A percentile compares a stretch with the other conserved stretches of the same genome.
phyloP scores from a whole-genome alignment of 108 stramenopile genomes.

The Discostella stelligeroides region DNA sequence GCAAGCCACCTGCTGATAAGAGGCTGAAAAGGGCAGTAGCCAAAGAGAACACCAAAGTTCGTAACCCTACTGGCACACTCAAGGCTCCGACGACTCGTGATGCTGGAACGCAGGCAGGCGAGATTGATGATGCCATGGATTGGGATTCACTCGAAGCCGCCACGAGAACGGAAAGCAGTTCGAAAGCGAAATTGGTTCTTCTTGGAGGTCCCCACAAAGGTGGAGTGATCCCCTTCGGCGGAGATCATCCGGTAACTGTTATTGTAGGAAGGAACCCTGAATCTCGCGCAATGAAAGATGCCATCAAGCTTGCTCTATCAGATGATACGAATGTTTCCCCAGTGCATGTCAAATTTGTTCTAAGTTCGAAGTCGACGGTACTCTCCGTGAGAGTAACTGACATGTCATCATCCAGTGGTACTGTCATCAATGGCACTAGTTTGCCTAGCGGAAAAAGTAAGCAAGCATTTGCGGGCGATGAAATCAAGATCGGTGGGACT shows the following conservation, averaged over 20 bases:
- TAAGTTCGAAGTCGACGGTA: slow-evolving; percentile 36
- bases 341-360: slow-evolving; percentile 36
- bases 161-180: slow-evolving; percentile 19
- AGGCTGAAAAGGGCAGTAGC: background rate
- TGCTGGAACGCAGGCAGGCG: slow-evolving; percentile 26
- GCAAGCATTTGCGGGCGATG: slow-evolving; percentile 63
- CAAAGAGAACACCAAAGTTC: background rate
- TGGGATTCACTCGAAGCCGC: slow-evolving; percentile 30
- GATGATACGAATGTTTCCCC: slow-evolving; percentile 21
- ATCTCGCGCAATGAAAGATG: slow-evolving; percentile 20
- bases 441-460: slow-evolving; percentile 51
- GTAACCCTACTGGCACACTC: slow-evolving; percentile 16
- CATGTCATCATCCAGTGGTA: slow-evolving; percentile 54
- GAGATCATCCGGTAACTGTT: slow-evolving; percentile 22
- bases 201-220: slow-evolving; percentile 36
- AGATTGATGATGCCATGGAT: slow-evolving; percentile 36
- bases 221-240: slow-evolving; percentile 27
- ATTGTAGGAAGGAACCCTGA: slow-evolving; percentile 29
- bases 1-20: background rate
- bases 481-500: slow-evolving; percentile 58
- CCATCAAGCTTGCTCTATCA: slow-evolving; percentile 13
- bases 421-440: slow-evolving; percentile 53
- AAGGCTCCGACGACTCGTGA: slow-evolving; percentile 13
- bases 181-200: slow-evolving; percentile 18
- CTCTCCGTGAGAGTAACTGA: slow-evolving; percentile 55